Base-by-base conservation (phyloP, 352 stramenopile genomes). In the Phytophthora podocarpi region DNA sequence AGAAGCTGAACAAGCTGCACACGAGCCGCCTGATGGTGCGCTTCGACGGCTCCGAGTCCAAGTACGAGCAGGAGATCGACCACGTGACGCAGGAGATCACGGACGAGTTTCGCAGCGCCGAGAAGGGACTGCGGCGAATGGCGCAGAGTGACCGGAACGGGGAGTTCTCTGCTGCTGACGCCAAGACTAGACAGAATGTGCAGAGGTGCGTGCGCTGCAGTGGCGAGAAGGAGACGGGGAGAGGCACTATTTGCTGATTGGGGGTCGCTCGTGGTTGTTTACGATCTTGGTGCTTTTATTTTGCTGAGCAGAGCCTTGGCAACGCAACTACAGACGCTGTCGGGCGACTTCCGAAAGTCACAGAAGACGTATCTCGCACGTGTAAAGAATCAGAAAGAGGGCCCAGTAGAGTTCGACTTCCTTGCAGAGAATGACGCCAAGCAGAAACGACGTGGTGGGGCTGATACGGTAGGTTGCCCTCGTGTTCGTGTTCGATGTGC, bases 361-460 rank as follows among this genome's bases (percentile, higher is more conserved):
- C 98, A 99, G 69, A 98, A 99, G 46, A 98, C 99, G 57, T 99
- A 99, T 64, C 73, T 99, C 18, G 79, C 77, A 18, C 90, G 95
- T 57, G 89, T 99, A 6, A 98, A 98, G 67, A 89, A 95, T 27
- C 97, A 99, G 77, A 99, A 99, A 72, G 88, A 93, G 58, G 96
- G 93, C n/a, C 86, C 90, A 5, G 91, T 86, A 42, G 92, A 98
- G 67, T 92, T 91, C 57, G 82, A 97, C 71, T 98, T 98, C 72
- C 56, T 96, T 9, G 85, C 80, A 21, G 83, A 94, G 40, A 84
- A 82, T 43, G 86, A 90, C 26, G 66, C 65, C 48, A 88, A 87
- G 50, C 68, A 72, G 37, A 78, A 77, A 36, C 80, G 82, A 41
- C 66, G 80, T 45, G 80, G 70, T 37, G 56, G 67, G 62, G 56